Evolutionary conservation across 2,329 filamentous ascomycete species (phyloP), one percentile per base, ranked within the genome.

Genomic region (Madurella mycetomatis): DNA sequence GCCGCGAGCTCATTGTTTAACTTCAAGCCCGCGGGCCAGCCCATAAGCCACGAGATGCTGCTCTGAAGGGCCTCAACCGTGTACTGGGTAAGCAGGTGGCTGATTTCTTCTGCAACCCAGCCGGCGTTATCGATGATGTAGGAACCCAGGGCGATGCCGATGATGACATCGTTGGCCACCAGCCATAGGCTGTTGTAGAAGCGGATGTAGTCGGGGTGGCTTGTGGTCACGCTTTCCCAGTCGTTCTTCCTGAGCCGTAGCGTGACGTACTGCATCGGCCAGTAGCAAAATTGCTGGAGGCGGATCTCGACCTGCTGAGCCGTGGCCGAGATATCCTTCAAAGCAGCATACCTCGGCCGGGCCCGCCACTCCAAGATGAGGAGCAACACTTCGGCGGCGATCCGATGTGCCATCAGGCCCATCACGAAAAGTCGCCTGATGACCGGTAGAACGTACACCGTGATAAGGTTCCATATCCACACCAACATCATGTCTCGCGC

Each of bases 131-230:
- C 94, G 58, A 97, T 92, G 58, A 99, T 95, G 69, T 96, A 99
- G 1, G 91, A 95, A 0, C 94, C 95, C 8, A 99, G 74, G 1
- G 94, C 94, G 62, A 99, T 96, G 25, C 94, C 95, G 56, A 99
- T 97, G 60, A 99, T 99, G 45, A 99, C 88, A 73, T 99, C 94
- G 73, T 99, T 99, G 31, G 92, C 92, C 18, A 99, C 94, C 9
- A 99, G 87, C 94, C 94, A 99, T 4, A 99, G 76, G 66, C 91
- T 96, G 70, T 99, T 99, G 74, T 97, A 99, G 72, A 99, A 99
- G 15, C 94, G 87, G 62, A 99, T 99, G 69, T 99, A 99, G 70
- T 99, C 94, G 0, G 92, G 90, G 70, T 99, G 92, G 64, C 87
- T 96, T 46, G 87, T 94, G 0, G 92, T 96, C 52, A 97, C 88